phyloP scores from a whole-genome alignment of 2,329 filamentous ascomycete genomes.

The Esteya vermicola region DNA sequence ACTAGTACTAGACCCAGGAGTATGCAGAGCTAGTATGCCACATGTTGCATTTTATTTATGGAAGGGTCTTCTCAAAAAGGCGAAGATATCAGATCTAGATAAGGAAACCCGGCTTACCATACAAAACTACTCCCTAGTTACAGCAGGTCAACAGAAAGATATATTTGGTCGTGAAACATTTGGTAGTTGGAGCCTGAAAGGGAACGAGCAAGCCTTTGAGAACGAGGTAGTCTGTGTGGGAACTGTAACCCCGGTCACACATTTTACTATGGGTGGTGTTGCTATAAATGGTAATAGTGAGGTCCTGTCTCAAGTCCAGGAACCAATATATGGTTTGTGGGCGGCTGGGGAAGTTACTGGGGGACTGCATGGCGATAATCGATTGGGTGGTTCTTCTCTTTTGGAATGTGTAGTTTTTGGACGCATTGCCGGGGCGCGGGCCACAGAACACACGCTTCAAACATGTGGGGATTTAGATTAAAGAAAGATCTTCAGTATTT shows the following conservation, averaged over 20 bases:
- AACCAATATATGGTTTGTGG: conserved; percentile 89
- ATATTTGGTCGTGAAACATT: conserved; percentile 96
- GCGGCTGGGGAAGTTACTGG: conserved; percentile 95
- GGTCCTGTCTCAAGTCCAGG: conserved; percentile 62
- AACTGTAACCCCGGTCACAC: conserved; percentile 87
- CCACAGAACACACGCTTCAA: conserved; percentile 40
- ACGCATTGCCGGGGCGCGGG: conserved; percentile 91
- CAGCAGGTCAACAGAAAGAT: conserved; percentile 91
- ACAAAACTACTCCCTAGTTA: conserved; percentile 82
- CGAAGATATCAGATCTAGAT: conserved; percentile 80
- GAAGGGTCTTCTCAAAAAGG: conserved; percentile 98
- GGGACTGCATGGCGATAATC: conserved; percentile 96
- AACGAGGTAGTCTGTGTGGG: conserved; percentile 77
- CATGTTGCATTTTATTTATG: conserved; percentile 98
- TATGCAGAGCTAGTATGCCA: conserved; percentile 94
- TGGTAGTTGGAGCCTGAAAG: conserved; percentile 70
- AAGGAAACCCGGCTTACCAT: conserved; percentile 81
- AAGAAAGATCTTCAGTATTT: background rate
- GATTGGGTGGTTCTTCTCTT: conserved; percentile 90
- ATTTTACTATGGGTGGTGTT: conserved; percentile 99
- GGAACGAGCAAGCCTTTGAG: conserved; percentile 38
- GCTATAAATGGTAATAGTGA: conserved; percentile 97
- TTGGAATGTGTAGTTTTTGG: conserved; percentile 97
- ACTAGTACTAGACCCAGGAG: conserved; percentile 93
- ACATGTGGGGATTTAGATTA: too few relatives aligned